Evolutionary conservation across 2,329 filamentous ascomycete genomes (phyloP).

Genomic region (Alternaria brassicae): DNA sequence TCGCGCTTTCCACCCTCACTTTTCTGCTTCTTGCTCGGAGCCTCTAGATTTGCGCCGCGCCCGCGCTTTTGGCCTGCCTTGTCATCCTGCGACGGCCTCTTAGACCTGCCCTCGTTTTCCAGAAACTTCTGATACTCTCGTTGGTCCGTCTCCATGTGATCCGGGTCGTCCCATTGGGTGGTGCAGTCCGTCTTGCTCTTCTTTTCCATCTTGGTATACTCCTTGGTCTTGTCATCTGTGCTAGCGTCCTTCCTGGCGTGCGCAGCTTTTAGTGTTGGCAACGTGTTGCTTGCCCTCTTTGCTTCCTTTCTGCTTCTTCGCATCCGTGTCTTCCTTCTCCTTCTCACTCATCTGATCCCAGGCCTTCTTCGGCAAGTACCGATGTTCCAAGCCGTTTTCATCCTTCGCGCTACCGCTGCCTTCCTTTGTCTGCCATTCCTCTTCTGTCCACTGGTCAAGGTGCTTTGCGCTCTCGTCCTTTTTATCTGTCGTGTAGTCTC

Average conservation of each 20-base stretch:
- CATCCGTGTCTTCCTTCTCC: conserved; percentile 50
- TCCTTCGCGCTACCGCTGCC: conserved; percentile 55
- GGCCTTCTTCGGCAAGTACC: conserved; percentile 52
- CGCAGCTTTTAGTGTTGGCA: conserved; percentile 4
- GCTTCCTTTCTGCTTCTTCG: conserved; percentile 55
- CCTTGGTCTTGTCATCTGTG: background rate
- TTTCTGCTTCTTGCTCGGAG: conserved; percentile 50
- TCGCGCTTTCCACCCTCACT: conserved; percentile 25
- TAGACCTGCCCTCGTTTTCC: conserved; percentile 22
- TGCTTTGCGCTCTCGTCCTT: conserved; percentile 55
- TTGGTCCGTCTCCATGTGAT: conserved; percentile 34
- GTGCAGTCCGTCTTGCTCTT: conserved; percentile 40
- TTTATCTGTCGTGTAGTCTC: conserved; percentile 56
- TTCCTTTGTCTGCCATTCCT: conserved; percentile 60
- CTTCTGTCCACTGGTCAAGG: conserved; percentile 56
- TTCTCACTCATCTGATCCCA: conserved; percentile 57
- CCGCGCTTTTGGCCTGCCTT: conserved; percentile 34
- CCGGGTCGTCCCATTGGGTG: conserved; percentile 42
- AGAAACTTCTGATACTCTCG: conserved; percentile 41
- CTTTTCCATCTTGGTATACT: conserved; percentile 25
- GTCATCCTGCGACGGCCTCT: conserved; percentile 2
- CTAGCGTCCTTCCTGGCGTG: conserved; percentile 7
- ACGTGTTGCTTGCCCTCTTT: conserved; percentile 29
- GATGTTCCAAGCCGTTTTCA: conserved; percentile 31
- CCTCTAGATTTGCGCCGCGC: conserved; percentile 33